These are phyloP conservation scores for Boletellus emodensis DNA, from an alignment of 768 basidiomycete species.

Conservation along the genomic window DNA sequence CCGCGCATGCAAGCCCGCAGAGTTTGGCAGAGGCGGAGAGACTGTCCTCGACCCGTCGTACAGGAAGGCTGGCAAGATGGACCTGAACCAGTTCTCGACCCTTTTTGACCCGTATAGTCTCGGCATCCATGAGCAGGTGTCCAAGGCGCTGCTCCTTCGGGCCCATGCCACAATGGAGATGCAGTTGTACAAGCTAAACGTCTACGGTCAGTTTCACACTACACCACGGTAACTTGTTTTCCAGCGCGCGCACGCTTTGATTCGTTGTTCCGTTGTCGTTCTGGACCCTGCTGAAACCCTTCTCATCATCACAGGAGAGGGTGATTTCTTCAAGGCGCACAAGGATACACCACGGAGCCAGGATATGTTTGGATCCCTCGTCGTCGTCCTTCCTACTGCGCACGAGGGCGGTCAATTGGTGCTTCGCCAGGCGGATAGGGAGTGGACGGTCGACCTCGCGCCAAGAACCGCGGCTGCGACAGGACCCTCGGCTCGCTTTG, in stretches of 20 bases:
- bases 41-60: constrained; percentile 44
- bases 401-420: constrained; percentile 44
- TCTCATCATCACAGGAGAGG: constrained; percentile 9
- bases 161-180: constrained; percentile 13
- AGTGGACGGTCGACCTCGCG: constrained; percentile 29
- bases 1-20: constrained; percentile 37
- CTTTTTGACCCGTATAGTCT: constrained; percentile 32
- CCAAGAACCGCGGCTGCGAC: too few species aligned
- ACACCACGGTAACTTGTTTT: too few species aligned
- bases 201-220: constrained; percentile 34
- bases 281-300: background rate
- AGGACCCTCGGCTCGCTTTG: constrained; percentile 27
- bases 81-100: constrained; percentile 32
- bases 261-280: background rate
- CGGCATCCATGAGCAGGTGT: constrained; percentile 19
- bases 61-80: constrained; percentile 46
- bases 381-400: constrained; percentile 42
- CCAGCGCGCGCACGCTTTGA: too few species aligned
- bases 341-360: constrained; percentile 43
- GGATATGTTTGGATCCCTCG: constrained; percentile 46
- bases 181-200: constrained; percentile 45
- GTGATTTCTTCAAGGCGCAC: constrained; percentile 48
- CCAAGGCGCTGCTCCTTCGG: constrained; percentile 21
- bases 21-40: constrained; percentile 36
- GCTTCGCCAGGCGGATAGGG: constrained; percentile 32